Evolutionary conservation across 31 red algal species (phyloP).

Genomic region (Odonthalia washingtoniensis): DNA sequence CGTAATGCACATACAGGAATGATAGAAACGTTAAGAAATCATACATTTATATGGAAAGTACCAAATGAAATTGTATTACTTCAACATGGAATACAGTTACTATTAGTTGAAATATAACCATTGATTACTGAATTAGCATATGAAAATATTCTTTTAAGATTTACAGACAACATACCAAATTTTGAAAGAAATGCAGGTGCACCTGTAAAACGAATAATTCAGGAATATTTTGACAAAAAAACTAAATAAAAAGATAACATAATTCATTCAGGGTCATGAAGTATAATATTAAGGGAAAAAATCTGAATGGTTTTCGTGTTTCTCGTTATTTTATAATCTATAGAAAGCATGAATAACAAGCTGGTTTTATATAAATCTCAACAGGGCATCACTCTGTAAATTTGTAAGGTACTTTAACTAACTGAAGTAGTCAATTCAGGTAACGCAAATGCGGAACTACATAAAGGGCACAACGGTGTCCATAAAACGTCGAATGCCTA

Average conservation of each 20-base stretch:
- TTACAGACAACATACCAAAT: slow-evolving; percentile 49
- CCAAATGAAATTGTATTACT: slow-evolving; percentile 53
- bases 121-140: slow-evolving; percentile 68
- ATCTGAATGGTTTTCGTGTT: too few species aligned
- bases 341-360: too few species aligned
- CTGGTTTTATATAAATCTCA: too few species aligned
- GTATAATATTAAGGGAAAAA: slow-evolving; percentile 56
- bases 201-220: slow-evolving; percentile 53
- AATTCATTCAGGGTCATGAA: slow-evolving; percentile 48
- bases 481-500: too few species aligned
- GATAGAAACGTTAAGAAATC: slow-evolving; percentile 64
- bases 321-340: too few species aligned
- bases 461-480: too few species aligned
- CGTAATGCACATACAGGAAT: slow-evolving; percentile 58
- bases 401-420: too few species aligned
- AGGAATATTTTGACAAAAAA: slow-evolving; percentile 24
- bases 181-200: slow-evolving; percentile 48
- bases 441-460: too few species aligned
- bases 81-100: slow-evolving; percentile 75
- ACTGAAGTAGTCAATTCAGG: too few species aligned
- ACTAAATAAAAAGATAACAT: background rate
- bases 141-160: slow-evolving; percentile 63
- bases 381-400: too few species aligned
- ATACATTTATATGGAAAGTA: slow-evolving; percentile 82
- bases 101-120: slow-evolving; percentile 56